Evolutionary conservation across 2,329 filamentous ascomycete genomes (phyloP), one percentile per base, ranked within the genome.

Genomic region (Colletotrichum echinochloae): DNA sequence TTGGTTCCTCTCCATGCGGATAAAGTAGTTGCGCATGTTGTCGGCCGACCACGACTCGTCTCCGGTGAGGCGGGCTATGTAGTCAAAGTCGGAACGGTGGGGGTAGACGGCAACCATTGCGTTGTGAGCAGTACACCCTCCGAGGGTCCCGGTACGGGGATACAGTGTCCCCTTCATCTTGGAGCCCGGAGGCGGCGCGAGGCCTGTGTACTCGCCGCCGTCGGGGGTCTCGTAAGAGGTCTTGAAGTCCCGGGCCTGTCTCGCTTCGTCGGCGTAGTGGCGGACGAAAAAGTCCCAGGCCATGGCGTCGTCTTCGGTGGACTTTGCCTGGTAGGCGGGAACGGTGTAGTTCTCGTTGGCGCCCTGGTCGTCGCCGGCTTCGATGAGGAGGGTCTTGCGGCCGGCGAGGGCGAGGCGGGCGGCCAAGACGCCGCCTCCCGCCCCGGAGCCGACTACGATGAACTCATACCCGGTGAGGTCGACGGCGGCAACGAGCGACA

Each of bases 251-350:
- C 82, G 81, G 28, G 84, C 81, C 72, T 89, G 86, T 46, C 85
- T 82, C 28, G 79, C 77, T 54, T 87, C 79, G 71, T 90, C 84
- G 11, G 83, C 81, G 75, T 90, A 91, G 77, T 91, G 89, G 55
- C 84, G 84, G n/a, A 90, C 87, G 73, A 87, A 91, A 79, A 88
- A 91, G 77, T 90, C 86, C 89, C 89, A 92, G 55, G 83, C 80
- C 73, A 89, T 83, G 23, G 83, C 82, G 30, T 82, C 81, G 70
- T 90, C 86, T 74, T 90, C 87, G 14, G 86, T 88, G 2, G 86
- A 83, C 26, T 83, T 81, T 57, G 84, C 83, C 28, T 85, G 84
- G 74, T 87, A 84, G 2, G 87, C 84, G 8, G 89, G 88, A 6
- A 89, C 83, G 12, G 85, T 83, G 72, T 88, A 85, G 74, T 87